Base-by-base conservation (phyloP, 176 grass and related monocot genomes). In the Carex myosuroides region DNA sequence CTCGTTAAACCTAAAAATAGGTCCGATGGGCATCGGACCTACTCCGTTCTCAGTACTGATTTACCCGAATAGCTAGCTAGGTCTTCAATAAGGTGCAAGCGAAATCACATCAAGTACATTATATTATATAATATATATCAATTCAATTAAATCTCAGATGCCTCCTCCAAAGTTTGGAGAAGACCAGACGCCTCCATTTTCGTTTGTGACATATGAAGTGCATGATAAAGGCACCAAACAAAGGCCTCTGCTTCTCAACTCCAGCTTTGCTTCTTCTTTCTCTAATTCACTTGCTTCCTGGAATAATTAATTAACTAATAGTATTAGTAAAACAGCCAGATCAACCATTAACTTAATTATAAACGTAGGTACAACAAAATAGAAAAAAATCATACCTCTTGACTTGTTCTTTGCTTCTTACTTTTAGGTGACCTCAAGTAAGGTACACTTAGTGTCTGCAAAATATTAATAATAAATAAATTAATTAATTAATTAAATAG, bases 161-260 rank as follows among this genome's bases (percentile, higher is more conserved):
- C 86, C 89, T 86, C 85, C 88, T 41, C 86, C 75, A 33, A 91
- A 93, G 79, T 90, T 89, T n/a, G 83, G 81, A 67, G 84, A 89
- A 32, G 86, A 67, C 95, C 95, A 98, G 26, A 90, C 48, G 37
- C 80, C 72, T 64, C 84, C 93, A 65, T 95, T 93, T 81, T 95
- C 96, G 5, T 85, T 93, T 76, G 96, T 95, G 24, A 98, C 88
- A 79, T 93, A 98, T 3, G 96, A 98, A 3, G 93, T 95, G 86
- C 96, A 98, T 0, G 96, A 93, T 3, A 95, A 88, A 12, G 96
- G 93, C 80, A 98, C 93, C 80, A 99, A 83, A 68, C 93, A 95
- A 52, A 99, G 91, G 0, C 96, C 96, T 82, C 96, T 95, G 55
- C 93, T 95, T 74, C 91, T 94, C 33, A 99, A 91, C 55, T 95